A percentile compares a stretch with the other conserved stretches of the same genome.
Evolutionary conservation across 306 rosid genomes (phyloP).

Genomic region (Prunus mongolica): DNA sequence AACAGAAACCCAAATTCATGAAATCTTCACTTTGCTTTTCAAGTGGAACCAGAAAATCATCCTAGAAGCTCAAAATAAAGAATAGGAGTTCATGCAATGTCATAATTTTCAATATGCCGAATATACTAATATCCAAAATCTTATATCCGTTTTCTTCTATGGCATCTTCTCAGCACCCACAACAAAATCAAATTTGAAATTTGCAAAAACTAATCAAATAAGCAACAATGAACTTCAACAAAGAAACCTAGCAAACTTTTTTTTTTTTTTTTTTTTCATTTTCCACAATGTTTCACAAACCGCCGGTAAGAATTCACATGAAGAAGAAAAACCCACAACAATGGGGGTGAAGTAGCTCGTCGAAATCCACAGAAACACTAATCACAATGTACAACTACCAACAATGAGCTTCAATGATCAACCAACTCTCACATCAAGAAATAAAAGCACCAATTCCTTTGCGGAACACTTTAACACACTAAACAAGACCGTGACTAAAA

Average conservation of each 20-base stretch:
- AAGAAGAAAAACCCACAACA: background rate
- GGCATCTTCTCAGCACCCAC: background rate
- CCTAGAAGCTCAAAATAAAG: too few relatives aligned
- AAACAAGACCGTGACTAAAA: background rate
- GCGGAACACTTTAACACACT: background rate
- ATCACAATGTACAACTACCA: background rate
- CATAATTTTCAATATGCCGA: background rate
- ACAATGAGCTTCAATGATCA: background rate
- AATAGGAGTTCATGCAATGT: background rate
- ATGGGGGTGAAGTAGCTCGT: background rate
- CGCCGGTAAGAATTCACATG: background rate
- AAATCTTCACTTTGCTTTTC: background rate
- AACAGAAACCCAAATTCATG: background rate
- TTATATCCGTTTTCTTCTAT: background rate
- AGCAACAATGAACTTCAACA: background rate
- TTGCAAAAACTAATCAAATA: background rate
- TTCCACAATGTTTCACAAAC: background rate
- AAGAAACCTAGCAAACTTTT: background rate
- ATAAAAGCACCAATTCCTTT: background rate
- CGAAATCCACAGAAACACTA: background rate
- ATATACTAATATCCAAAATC: constrained; percentile 2
- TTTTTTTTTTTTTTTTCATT: background rate
- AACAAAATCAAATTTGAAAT: background rate
- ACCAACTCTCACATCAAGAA: background rate
- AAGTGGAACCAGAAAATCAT: too few relatives aligned